Evolutionary conservation across 2,329 filamentous ascomycete genomes (phyloP).

Genomic region (Verticillium isaacii): DNA sequence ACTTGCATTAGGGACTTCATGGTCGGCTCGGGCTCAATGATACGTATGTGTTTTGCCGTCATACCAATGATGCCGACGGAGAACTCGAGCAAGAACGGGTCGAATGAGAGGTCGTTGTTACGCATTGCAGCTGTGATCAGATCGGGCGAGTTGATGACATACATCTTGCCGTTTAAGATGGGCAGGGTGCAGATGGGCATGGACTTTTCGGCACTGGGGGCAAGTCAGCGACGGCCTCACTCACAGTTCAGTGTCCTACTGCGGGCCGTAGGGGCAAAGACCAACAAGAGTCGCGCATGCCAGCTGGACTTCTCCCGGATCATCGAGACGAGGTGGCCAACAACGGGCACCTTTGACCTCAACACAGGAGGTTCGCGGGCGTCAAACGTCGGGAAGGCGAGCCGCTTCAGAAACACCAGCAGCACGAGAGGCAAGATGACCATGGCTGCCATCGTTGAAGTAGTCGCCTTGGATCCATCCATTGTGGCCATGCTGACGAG

Average conservation of each 20-base stretch:
- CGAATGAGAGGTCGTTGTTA: conserved; percentile 36
- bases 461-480: neutral
- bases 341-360: conserved; percentile 32
- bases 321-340: conserved; percentile 42
- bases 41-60: conserved; percentile 17
- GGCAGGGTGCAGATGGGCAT: conserved; percentile 37
- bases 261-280: neutral
- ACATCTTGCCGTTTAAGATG: conserved; percentile 36
- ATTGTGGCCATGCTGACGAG: neutral
- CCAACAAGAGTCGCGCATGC: conserved; percentile 30
- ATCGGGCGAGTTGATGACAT: conserved; percentile 35
- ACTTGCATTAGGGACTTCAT: conserved; percentile 28
- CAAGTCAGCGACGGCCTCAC: neutral
- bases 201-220: conserved; percentile 14
- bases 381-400: conserved; percentile 14
- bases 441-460: neutral
- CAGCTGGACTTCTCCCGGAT: conserved; percentile 30
- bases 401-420: neutral
- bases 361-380: conserved; percentile 37
- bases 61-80: conserved; percentile 31
- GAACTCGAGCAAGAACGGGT: conserved; percentile 32
- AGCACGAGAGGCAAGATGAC: neutral
- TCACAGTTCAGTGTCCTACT: neutral
- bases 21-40: conserved; percentile 17
- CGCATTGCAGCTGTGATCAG: conserved; percentile 35